phyloP scores from a whole-genome alignment of 2,329 filamentous ascomycete species.

The Diaporthe ampelina region DNA sequence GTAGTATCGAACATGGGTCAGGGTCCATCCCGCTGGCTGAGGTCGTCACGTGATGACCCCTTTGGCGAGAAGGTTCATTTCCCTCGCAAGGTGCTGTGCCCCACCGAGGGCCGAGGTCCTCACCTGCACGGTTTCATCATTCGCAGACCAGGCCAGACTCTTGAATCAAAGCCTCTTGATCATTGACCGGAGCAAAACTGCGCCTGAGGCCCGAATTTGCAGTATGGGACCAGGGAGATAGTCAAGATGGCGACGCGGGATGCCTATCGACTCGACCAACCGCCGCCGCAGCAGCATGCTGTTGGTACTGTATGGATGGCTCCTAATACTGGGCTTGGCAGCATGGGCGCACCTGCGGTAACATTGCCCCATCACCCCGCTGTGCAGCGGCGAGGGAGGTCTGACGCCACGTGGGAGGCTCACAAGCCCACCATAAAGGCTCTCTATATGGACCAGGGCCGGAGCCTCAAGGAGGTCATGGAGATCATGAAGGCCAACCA shows the following conservation, averaged over 20 bases:
- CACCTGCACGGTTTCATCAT: not conserved
- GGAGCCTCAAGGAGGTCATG: slow-evolving; percentile 14
- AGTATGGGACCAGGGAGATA: slow-evolving; percentile 8
- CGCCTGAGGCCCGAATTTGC: not conserved
- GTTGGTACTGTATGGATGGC: not conserved
- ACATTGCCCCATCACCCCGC: not conserved
- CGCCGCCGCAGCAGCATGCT: not conserved
- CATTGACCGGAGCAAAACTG: not conserved
- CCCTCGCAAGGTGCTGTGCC: not conserved
- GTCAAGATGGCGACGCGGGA: not conserved
- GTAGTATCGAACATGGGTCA: not conserved
- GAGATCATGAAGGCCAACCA: slow-evolving; percentile 4
- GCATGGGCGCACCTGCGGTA: not conserved
- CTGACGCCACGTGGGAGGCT: not conserved
- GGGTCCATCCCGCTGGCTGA: not conserved
- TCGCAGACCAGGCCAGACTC: too few species aligned
- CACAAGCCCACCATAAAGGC: not conserved
- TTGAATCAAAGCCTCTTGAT: not conserved
- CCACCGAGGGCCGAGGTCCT: slow-evolving; percentile 9
- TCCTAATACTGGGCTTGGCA: not conserved
- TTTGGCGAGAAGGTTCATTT: slow-evolving; percentile 3
- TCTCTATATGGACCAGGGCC: not conserved
- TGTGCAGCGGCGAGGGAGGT: not conserved
- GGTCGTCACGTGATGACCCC: slow-evolving; percentile 1
- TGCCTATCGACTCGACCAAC: not conserved